Evolutionary conservation across 805 yeast species (phyloP).

Genomic region (Candida golubevii): DNA sequence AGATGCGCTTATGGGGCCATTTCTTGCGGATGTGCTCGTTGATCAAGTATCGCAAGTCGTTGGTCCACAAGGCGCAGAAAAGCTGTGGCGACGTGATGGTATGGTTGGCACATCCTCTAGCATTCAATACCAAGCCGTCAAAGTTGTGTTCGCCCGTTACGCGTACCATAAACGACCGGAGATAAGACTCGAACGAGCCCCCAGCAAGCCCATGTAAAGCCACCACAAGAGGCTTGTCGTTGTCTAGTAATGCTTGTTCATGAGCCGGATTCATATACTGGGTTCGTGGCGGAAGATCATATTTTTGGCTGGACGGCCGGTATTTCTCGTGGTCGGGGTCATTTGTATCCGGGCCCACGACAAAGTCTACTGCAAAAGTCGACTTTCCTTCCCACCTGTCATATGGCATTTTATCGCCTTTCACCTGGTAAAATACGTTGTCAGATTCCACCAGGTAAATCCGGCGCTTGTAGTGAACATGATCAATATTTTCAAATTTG

Average conservation of each 20-base stretch:
- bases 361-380: slow-evolving; percentile 49
- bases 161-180: slow-evolving; percentile 49
- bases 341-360: slow-evolving; percentile 20
- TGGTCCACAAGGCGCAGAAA: slow-evolving; percentile 65
- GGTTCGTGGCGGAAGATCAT: slow-evolving; percentile 65
- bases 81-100: slow-evolving; percentile 64
- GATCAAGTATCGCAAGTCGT: slow-evolving; percentile 60
- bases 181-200: slow-evolving; percentile 73
- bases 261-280: slow-evolving; percentile 51
- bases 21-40: slow-evolving; percentile 43
- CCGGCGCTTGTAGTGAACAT: slow-evolving; percentile 44
- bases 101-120: slow-evolving; percentile 76
- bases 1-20: slow-evolving; percentile 63
- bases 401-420: slow-evolving; percentile 29
- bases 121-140: slow-evolving; percentile 58
- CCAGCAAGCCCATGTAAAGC: slow-evolving; percentile 74
- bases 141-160: slow-evolving; percentile 41
- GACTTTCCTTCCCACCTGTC: slow-evolving; percentile 42
- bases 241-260: slow-evolving; percentile 27
- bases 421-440: slow-evolving; percentile 22
- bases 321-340: slow-evolving; percentile 22
- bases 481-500: slow-evolving; percentile 38
- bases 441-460: slow-evolving; percentile 30
- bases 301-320: slow-evolving; percentile 44
- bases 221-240: slow-evolving; percentile 52